Conservation (phyloP, 495 filamentous ascomycete species). For the Xylaria scruposa region DNA sequence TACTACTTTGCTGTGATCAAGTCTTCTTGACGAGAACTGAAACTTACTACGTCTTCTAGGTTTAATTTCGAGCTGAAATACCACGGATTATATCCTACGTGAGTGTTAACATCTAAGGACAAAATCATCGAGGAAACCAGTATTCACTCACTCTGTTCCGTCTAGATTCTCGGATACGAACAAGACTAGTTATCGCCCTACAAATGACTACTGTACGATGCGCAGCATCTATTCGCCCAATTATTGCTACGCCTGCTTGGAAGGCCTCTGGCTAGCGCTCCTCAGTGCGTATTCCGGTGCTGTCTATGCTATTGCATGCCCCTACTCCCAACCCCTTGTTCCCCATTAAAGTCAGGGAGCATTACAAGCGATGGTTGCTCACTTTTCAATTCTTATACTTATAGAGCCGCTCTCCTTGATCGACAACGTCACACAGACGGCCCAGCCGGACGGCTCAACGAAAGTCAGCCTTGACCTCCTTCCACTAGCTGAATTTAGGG, state of each 20-base stretch:
- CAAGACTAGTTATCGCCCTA: slow-evolving; percentile 34
- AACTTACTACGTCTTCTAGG: slow-evolving; percentile 9
- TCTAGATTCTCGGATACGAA: slow-evolving; percentile 33
- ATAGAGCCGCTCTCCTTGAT: slow-evolving; percentile 26
- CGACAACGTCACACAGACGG: slow-evolving; percentile 33
- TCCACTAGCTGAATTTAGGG: slow-evolving; percentile 33
- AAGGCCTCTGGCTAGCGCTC: slow-evolving; percentile 36
- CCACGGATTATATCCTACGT: slow-evolving; percentile 38
- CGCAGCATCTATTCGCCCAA: slow-evolving; percentile 31
- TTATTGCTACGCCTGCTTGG: slow-evolving; percentile 37
- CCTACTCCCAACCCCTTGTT: too few relatives aligned
- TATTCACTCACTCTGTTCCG: background rate
- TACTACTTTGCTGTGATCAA: background rate
- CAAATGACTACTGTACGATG: slow-evolving; percentile 36
- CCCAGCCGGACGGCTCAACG: slow-evolving; percentile 27
- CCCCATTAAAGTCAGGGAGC: too few relatives aligned
- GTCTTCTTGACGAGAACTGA: background rate
- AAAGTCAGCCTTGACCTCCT: slow-evolving; percentile 33
- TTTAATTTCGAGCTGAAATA: slow-evolving; percentile 33
- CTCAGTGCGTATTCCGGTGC: slow-evolving; percentile 7
- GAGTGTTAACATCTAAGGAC: slow-evolving; percentile 9
- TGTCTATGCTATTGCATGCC: background rate
- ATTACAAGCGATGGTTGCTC: background rate
- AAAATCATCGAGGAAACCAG: background rate
- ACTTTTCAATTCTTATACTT: background rate